A percentile compares a stretch with the other conserved stretches of the same genome.
Conservation (phyloP, 192 early-diverging fungal genomes). For the Chytriomyces confervae region DNA sequence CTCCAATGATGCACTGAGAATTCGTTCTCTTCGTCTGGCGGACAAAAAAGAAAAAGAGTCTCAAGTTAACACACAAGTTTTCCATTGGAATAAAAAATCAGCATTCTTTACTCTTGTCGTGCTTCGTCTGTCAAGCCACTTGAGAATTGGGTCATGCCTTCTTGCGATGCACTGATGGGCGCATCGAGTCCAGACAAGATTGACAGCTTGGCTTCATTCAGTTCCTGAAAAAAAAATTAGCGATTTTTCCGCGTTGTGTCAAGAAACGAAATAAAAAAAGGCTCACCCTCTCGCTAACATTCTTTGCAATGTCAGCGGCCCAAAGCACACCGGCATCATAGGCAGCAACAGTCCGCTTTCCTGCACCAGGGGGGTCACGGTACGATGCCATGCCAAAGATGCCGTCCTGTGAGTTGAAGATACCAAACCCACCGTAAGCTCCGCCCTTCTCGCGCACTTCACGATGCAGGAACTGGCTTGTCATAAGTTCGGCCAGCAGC, state of each 20-base stretch:
- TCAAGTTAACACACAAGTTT: slow-evolving; percentile 1
- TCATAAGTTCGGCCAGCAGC: slow-evolving; percentile 82
- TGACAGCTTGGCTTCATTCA: slow-evolving; percentile 91
- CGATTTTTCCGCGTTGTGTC: neutral
- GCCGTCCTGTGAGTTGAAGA: slow-evolving; percentile 71
- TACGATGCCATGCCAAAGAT: slow-evolving; percentile 90
- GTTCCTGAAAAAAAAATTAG: slow-evolving; percentile 58
- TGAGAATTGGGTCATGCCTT: slow-evolving; percentile 82
- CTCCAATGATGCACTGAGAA: slow-evolving; percentile 70
- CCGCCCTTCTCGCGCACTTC: slow-evolving; percentile 97
- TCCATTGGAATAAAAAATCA: neutral
- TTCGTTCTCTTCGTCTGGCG: slow-evolving; percentile 71
- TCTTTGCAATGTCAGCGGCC: slow-evolving; percentile 54
- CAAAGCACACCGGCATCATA: slow-evolving; percentile 72
- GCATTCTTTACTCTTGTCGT: slow-evolving; percentile 69
- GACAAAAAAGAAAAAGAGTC: neutral
- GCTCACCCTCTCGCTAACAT: slow-evolving; percentile 43
- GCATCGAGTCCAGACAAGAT: slow-evolving; percentile 85
- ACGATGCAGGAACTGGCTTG: slow-evolving; percentile 87
- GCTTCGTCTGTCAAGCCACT: slow-evolving; percentile 83
- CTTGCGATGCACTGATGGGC: slow-evolving; percentile 80
- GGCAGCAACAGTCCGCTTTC: slow-evolving; percentile 73
- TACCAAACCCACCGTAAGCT: slow-evolving; percentile 92
- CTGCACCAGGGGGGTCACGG: slow-evolving; percentile 78
- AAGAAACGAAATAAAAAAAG: slow-evolving; percentile 40